Base-by-base conservation (phyloP, 2,329 filamentous ascomycete genomes). In the Massarina eburnea region DNA sequence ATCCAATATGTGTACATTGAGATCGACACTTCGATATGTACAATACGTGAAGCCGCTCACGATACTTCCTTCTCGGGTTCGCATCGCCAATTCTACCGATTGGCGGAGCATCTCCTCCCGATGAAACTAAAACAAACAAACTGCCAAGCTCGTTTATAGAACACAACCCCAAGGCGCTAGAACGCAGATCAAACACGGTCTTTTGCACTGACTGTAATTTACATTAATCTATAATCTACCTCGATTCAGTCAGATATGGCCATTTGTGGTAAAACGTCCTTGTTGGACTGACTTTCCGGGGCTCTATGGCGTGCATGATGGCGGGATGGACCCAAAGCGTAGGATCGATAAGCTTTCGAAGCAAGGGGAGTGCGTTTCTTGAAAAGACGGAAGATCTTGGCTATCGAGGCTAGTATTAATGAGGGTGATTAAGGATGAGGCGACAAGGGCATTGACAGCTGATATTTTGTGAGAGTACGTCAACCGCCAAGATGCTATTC, bases 361-460 rank as follows among this genome's bases (percentile, higher is more conserved):
- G 46, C 39, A 44, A 33, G 38, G 39, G 24, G 27, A 20, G 30
- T 33, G 26, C 53, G 53, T 43, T 24, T 27, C 22, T 17, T 6
- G 24, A 39, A 20, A 36, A 42, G 15, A 30, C 45, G 32, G 18
- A 42, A 32, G 19, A 46, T 48, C 52, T 48, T 48, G 52, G 41
- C 17, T 8, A 14, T 21, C 10, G 22, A 32, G 20, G 37, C 22
- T 32, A 32, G 37, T 27, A 29, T 42, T 43, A 39, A 32, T 41
- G 43, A 17, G 22, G 39, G 43, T 58, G 54, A 60, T 56, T 50
- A 57, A 58, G 53, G 55, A 48, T 35, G 37, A 48, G 53, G 54
- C 27, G 44, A 48, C 38, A 34, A 36, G 40, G 27, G 34, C 39
- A 12, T 37, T 45, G 24, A 30, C 39, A 37, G 20, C 26, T 29